Conservation (phyloP, 805 yeast species). For the Starmerella vitae region DNA sequence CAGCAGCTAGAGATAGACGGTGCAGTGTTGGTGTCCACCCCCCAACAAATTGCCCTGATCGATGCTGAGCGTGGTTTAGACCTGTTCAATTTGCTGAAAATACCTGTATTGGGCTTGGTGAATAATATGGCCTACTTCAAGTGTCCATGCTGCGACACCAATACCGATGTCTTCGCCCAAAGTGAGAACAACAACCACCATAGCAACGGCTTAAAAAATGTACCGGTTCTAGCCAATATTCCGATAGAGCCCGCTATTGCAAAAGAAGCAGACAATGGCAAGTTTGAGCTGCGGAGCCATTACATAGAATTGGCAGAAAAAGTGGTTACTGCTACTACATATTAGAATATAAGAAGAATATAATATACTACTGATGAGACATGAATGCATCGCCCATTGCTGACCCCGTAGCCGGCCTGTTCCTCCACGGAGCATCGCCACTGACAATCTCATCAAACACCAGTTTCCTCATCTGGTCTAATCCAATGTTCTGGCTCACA, state of each 20-base stretch:
- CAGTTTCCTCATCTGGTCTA: constrained; percentile 63
- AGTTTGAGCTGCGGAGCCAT: constrained; percentile 33
- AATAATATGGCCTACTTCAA: constrained; percentile 69
- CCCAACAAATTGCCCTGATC: constrained; percentile 69
- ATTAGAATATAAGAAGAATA: too few relatives aligned
- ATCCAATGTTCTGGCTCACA: constrained; percentile 37
- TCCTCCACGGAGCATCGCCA: not conserved
- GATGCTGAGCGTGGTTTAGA: constrained; percentile 72
- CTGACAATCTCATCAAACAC: constrained; percentile 60
- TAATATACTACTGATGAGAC: too few relatives aligned
- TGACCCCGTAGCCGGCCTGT: not conserved
- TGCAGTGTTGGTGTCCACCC: constrained; percentile 70
- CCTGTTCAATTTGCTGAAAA: constrained; percentile 58
- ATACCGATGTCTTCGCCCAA: constrained; percentile 59
- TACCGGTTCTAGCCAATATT: constrained; percentile 48
- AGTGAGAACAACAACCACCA: constrained; percentile 31
- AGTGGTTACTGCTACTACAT: too few relatives aligned
- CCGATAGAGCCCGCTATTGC: constrained; percentile 56
- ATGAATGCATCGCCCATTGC: not conserved
- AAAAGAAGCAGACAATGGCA: constrained; percentile 46
- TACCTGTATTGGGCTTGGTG: constrained; percentile 64
- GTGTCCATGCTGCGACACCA: constrained; percentile 66
- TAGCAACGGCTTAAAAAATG: constrained; percentile 37
- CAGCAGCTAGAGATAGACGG: constrained; percentile 68
- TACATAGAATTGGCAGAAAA: constrained; percentile 13